Percentiles rank a stretch among this genome's conserved stretches.
These are phyloP conservation scores for Sporodiniella umbellata DNA, from an alignment of 371 early-diverging fungal species.

Conservation along the genomic window DNA sequence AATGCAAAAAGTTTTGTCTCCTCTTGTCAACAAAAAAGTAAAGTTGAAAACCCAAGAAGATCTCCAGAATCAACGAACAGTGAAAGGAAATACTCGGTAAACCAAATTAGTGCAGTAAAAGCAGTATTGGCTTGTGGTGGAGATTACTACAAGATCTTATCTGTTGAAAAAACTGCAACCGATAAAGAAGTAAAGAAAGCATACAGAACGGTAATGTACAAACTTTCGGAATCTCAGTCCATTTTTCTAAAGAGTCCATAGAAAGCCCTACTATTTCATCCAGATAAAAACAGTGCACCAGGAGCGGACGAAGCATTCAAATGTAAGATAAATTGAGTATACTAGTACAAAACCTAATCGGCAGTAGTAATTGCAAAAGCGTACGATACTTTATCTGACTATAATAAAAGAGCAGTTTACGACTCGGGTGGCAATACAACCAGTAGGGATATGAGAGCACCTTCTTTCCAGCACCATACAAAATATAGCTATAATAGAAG, in stretches of 20 bases:
- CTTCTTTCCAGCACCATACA: constrained; percentile 11
- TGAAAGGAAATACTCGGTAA: constrained; percentile 72
- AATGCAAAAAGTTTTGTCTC: neutral
- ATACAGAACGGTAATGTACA: constrained; percentile 79
- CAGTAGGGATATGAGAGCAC: constrained; percentile 28
- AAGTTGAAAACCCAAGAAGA: too few species aligned
- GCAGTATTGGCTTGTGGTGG: constrained; percentile 64
- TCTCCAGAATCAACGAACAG: constrained; percentile 1
- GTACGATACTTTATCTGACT: constrained; percentile 84
- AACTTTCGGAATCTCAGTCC: too few species aligned
- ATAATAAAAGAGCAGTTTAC: constrained; percentile 80
- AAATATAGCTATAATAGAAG: constrained; percentile 28
- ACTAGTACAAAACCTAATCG: neutral
- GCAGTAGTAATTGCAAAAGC: constrained; percentile 80
- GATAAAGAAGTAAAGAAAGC: constrained; percentile 94
- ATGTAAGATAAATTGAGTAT: constrained; percentile 31
- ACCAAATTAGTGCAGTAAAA: constrained; percentile 81
- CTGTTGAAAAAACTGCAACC: constrained; percentile 74
- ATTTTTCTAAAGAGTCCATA: too few species aligned
- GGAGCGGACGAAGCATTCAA: constrained; percentile 98
- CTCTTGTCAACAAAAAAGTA: neutral
- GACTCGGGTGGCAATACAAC: constrained; percentile 83
- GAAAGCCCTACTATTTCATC: constrained; percentile 96
- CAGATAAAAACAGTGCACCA: constrained; percentile 95
- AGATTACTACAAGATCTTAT: constrained; percentile 91